Percentiles rank a stretch among this genome's conserved stretches.
Conservation (phyloP, 1,284 basidiomycete species). For the Leccinum solheimii region DNA sequence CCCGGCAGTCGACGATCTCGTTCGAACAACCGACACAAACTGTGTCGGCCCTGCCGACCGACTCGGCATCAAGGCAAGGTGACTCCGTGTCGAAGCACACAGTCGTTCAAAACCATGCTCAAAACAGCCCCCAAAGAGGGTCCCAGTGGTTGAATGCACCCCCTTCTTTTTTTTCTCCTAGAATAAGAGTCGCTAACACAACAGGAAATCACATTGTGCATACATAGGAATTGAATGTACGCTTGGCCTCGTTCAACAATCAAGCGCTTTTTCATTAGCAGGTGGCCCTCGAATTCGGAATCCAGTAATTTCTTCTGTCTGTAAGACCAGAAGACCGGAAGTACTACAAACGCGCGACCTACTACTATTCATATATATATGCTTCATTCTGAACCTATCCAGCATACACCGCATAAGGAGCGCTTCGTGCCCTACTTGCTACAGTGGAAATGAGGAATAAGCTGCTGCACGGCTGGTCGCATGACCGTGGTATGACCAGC, state of each 20-base stretch:
- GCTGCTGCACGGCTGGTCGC: neutral
- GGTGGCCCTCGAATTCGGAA: neutral
- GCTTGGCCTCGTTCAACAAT: neutral
- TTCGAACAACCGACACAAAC: neutral
- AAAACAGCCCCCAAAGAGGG: neutral
- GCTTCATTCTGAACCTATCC: neutral
- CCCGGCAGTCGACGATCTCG: neutral
- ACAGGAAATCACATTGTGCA: neutral
- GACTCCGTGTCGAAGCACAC: neutral
- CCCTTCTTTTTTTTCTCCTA: too few relatives aligned
- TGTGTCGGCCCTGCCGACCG: neutral
- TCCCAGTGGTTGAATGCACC: neutral
- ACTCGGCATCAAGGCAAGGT: neutral
- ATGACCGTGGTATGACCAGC: neutral
- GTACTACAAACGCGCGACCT: neutral
- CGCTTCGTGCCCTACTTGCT: neutral
- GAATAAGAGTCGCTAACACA: too few relatives aligned
- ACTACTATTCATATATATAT: neutral
- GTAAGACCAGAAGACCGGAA: neutral
- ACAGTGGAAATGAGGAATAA: neutral
- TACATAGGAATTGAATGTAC: neutral
- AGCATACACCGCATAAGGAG: neutral
- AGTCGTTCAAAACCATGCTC: neutral
- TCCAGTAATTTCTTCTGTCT: neutral
- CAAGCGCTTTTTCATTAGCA: neutral